Conservation (phyloP, 345 rosid genomes). For the Adansonia digitata region DNA sequence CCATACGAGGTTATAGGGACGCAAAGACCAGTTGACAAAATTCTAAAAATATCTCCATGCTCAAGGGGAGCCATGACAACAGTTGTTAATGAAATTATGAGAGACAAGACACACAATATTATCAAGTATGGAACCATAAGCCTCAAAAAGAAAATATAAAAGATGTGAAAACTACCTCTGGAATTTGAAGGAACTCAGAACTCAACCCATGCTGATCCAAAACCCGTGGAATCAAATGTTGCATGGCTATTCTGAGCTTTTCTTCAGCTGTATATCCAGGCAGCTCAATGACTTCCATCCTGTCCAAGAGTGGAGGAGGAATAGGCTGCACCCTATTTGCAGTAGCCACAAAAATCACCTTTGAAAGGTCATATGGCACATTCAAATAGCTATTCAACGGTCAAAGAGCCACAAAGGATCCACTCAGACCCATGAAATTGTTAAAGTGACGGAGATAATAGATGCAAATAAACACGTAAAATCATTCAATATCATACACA, state of each 20-base stretch:
- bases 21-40: background rate
- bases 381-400: constrained; percentile 68
- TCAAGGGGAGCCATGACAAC: background rate
- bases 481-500: background rate
- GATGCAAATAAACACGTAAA: background rate
- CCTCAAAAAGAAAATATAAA: background rate
- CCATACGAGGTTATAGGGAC: background rate
- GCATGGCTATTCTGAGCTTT: constrained; percentile 89
- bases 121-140: background rate
- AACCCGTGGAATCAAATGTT: constrained; percentile 91
- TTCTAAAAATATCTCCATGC: background rate
- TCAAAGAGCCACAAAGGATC: constrained; percentile 42
- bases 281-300: constrained; percentile 97
- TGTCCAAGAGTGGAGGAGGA: constrained; percentile 93
- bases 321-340: constrained; percentile 92
- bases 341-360: constrained; percentile 91
- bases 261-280: constrained; percentile 98
- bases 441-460: background rate
- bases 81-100: background rate
- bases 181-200: constrained; percentile 83
- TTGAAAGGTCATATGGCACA: constrained; percentile 96
- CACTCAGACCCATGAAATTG: background rate
- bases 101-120: background rate
- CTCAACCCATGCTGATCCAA: constrained; percentile 88
- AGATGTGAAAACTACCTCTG: constrained; percentile 56